These are phyloP conservation scores for Raddia guianensis DNA, from an alignment of 176 grass and related monocot species.

Conservation along the genomic window DNA sequence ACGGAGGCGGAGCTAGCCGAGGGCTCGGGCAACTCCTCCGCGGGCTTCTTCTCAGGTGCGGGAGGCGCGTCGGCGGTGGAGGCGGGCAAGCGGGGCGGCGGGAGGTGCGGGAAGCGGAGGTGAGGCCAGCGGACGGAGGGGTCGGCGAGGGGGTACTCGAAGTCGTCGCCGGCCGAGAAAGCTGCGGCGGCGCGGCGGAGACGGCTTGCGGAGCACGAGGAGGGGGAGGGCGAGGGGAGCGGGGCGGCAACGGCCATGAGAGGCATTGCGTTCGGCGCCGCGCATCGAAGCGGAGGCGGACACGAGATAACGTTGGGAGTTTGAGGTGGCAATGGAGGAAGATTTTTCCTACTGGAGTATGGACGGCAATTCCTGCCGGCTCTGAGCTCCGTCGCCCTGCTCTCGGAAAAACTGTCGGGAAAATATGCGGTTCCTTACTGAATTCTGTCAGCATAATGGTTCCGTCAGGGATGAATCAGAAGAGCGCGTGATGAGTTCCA, in stretches of 20 bases:
- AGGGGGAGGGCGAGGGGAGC: conserved; percentile 35
- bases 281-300: conserved; percentile 25
- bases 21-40: background rate
- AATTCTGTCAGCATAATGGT: too few relatives aligned
- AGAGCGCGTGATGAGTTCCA: background rate
- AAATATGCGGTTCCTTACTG: background rate
- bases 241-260: conserved; percentile 54
- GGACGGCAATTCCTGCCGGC: too few relatives aligned
- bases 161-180: conserved; percentile 39
- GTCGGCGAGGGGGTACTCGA: conserved; percentile 86
- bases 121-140: conserved; percentile 79
- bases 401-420: background rate
- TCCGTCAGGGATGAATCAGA: background rate
- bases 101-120: conserved; percentile 70
- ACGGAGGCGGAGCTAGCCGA: background rate
- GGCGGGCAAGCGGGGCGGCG: conserved; percentile 47
- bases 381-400: background rate
- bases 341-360: conserved; percentile 19
- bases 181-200: conserved; percentile 37
- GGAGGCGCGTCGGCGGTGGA: background rate
- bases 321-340: conserved; percentile 25
- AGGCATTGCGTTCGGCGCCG: conserved; percentile 39
- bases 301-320: conserved; percentile 35
- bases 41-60: conserved; percentile 18
- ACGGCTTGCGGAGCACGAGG: conserved; percentile 35